Evolutionary conservation across 108 stramenopile genomes (phyloP), one percentile per base, ranked within the genome.

Genomic region (Skeletonema menzelii): DNA sequence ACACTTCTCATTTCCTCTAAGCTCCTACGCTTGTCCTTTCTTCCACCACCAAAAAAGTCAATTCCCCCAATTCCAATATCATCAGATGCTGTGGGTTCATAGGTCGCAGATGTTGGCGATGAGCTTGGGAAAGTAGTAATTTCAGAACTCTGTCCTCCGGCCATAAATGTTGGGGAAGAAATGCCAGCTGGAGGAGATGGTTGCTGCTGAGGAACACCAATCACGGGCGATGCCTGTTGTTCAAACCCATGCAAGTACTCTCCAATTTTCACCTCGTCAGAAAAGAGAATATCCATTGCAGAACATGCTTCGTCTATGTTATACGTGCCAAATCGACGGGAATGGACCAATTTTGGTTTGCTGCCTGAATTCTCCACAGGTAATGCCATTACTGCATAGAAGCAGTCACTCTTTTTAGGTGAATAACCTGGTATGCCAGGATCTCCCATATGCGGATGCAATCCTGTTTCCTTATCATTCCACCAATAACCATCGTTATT

Each of bases 301-400:
- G 73, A 75, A 28, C 80, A 82, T 0, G 70, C 80, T 70, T 82
- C 73, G 37, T n/a, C 11, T 12, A 56, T 22, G 10, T 40, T 30
- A 15, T 56, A 26, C 22, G 64, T 31, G 3, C 80, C 80, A 34
- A 82, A 82, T 20, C 80, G 35, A 0, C 80, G 59, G 1, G 74
- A 75, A 38, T 82, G 80, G 28, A 82, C 44, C 37, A 82, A 19
- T 15, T 65, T 67, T 8, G 75, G 65, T 15, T 60, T 5, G 0
- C 20, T 26, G 37, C 55, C 62, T 59, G 49, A 4, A 17, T 6
- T 24, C 10, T 66, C 73, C 12, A 27, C 24, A 17, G 75, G 75
- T 40, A 75, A 59, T 28, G 42, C 75, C 67, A 81, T 44, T 4
- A 81, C 73, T 22, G 80, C 61, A 17, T 81, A 81, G 64, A 70